Base-by-base conservation (phyloP, 2,329 filamentous ascomycete genomes). In the Aspergillus spinulosporus region DNA sequence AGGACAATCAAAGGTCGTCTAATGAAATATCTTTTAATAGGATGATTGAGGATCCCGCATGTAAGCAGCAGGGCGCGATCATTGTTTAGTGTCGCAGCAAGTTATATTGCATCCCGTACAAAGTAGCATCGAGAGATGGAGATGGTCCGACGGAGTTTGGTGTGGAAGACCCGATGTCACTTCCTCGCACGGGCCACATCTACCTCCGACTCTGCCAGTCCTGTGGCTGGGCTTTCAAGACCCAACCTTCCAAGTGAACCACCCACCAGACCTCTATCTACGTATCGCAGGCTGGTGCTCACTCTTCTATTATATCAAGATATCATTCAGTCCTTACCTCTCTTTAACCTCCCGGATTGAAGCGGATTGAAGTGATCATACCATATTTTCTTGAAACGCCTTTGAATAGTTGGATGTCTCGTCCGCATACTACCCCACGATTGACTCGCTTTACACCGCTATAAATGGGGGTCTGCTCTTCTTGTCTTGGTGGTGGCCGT, bases 381-480 rank as follows among this genome's bases (percentile, higher is more conserved):
- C 34, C 34, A 40, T 26, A 11, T 32, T 34, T 28, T 52, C 15
- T 43, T 32, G 29, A n/a, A 15, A 45, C 15, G 36, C 53, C 49
- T 45, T 46, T 48, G n/a, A 36, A 39, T 48, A 28, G 15, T 58
- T 59, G 57, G 34, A 59, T 52, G 57, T 32, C 54, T 62, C 53
- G 46, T 59, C 26, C 50, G 42, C 53, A 51, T 55, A 45, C 36
- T 12, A 7, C 34, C 56, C 32, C 51, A 46, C 52, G 34, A 59
- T 40, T 32, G 36, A 42, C 49, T 49, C 12, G 28, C 40, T 54
- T 39, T 36, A 52, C 34, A 54, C 48, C 26, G 37, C 21, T 40
- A 63, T 68, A 70, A 66, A 78, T 78, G 76, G 76, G 76, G 62
- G 62, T 72, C 58, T 78, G 76, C 64, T 64, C 72, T 56, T 78